A percentile compares a stretch with the other conserved stretches of the same genome.
Evolutionary conservation across 2,329 filamentous ascomycete species (phyloP).

Genomic region (Phoma sp.): DNA sequence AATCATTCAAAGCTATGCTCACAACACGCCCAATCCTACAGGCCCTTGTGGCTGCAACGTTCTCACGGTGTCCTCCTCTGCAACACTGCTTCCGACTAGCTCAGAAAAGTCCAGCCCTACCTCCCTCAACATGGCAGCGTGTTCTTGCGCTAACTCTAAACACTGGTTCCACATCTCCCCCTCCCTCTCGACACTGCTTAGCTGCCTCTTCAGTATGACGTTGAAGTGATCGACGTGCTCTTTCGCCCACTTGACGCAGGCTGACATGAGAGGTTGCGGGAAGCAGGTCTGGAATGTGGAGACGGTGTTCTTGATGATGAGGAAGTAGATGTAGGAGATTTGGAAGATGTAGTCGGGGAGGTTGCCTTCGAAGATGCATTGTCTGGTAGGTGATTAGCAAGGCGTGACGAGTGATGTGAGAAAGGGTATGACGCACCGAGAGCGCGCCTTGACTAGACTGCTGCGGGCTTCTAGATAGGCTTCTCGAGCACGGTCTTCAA

Average conservation of each 20-base stretch:
- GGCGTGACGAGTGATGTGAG: neutral
- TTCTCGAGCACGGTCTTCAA: constrained; percentile 86
- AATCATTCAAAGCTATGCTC: neutral
- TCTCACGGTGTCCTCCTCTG: constrained; percentile 13
- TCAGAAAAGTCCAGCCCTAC: constrained; percentile 90
- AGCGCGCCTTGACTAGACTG: constrained; percentile 78
- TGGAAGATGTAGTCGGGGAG: constrained; percentile 94
- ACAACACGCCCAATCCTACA: constrained; percentile 40
- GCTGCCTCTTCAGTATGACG: constrained; percentile 76
- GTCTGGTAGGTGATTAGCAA: constrained; percentile 59
- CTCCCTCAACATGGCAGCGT: constrained; percentile 79
- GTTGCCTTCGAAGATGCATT: constrained; percentile 94
- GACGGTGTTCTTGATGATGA: constrained; percentile 90
- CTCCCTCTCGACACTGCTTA: constrained; percentile 83
- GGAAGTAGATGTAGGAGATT: constrained; percentile 94
- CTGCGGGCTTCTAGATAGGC: constrained; percentile 83
- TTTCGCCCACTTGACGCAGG: constrained; percentile 98
- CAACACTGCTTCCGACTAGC: constrained; percentile 65
- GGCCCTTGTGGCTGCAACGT: constrained; percentile 4
- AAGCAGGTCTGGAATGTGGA: constrained; percentile 82
- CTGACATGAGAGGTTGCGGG: constrained; percentile 84
- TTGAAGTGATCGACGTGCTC: constrained; percentile 93
- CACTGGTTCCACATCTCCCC: constrained; percentile 81
- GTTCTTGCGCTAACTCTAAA: constrained; percentile 79
- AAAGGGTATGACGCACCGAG: constrained; percentile 64